phyloP scores from a whole-genome alignment of 805 yeast species.

The Teunomyces gatunensis region DNA sequence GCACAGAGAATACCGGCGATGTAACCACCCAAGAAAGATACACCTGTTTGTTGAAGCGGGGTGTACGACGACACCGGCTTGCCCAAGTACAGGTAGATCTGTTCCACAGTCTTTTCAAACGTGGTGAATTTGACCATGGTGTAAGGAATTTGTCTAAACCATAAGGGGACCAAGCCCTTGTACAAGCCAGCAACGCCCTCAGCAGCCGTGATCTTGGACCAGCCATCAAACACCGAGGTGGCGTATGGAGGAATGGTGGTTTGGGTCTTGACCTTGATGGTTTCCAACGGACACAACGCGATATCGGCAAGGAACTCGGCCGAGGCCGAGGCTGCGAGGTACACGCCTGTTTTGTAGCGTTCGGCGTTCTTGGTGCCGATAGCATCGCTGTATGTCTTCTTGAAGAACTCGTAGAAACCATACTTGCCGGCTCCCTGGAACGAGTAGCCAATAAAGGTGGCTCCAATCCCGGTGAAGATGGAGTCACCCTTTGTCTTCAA shows the following conservation, averaged over 20 bases:
- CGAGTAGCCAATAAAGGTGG: conserved; percentile 90
- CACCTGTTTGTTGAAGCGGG: conserved; percentile 82
- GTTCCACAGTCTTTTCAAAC: conserved; percentile 86
- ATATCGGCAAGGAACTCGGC: conserved; percentile 95
- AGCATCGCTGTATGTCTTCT: conserved; percentile 66
- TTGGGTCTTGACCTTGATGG: conserved; percentile 91
- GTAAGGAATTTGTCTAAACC: conserved; percentile 98
- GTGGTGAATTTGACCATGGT: conserved; percentile 97
- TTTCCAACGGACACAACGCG: conserved; percentile 89
- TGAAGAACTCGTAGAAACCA: conserved; percentile 91
- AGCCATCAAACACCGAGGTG: conserved; percentile 59
- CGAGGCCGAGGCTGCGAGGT: conserved; percentile 81
- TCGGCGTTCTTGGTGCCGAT: conserved; percentile 63
- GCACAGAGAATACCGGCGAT: conserved; percentile 98
- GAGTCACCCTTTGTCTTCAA: conserved; percentile 75
- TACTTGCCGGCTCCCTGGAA: conserved; percentile 97
- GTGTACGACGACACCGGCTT: conserved; percentile 70
- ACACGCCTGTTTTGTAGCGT: conserved; percentile 70
- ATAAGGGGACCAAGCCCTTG: conserved; percentile 86
- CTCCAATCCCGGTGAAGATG: conserved; percentile 84
- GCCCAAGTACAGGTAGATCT: conserved; percentile 72
- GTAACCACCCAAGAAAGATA: conserved; percentile 93
- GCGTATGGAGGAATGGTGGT: conserved; percentile 89
- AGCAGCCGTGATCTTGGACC: conserved; percentile 57
- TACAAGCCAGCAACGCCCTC: conserved; percentile 78